Evolutionary conservation across 768 basidiomycete species (phyloP).

Genomic region (Auricularia heimuer): DNA sequence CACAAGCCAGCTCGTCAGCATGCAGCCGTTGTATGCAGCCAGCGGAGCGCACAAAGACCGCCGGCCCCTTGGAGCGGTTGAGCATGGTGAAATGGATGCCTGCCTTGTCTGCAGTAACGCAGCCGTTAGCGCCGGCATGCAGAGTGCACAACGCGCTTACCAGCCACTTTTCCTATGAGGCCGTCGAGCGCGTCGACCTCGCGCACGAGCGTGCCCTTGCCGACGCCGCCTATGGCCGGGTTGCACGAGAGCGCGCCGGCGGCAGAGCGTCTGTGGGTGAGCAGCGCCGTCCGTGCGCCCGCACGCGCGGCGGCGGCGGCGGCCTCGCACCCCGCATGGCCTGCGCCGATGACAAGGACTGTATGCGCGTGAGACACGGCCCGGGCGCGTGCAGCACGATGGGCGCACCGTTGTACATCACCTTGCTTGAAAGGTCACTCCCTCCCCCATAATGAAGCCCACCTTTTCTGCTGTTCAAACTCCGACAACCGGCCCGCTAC

Average conservation of each 20-base stretch:
- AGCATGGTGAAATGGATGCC: slow-evolving; percentile 84
- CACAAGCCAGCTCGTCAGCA: too few species aligned
- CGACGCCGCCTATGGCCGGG: slow-evolving; percentile 85
- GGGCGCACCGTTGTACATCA: background rate
- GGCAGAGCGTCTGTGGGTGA: slow-evolving; percentile 75
- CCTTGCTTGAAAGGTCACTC: background rate
- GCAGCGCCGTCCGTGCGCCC: slow-evolving; percentile 68
- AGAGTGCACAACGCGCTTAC: slow-evolving; percentile 28
- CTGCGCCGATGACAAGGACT: slow-evolving; percentile 86
- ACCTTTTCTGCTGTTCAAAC: too few species aligned
- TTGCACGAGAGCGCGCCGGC: slow-evolving; percentile 86
- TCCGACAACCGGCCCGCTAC: too few species aligned
- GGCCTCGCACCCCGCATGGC: slow-evolving; percentile 90
- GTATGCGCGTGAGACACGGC: background rate
- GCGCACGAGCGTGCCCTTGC: slow-evolving; percentile 84
- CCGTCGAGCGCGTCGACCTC: slow-evolving; percentile 90
- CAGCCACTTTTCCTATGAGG: slow-evolving; percentile 72
- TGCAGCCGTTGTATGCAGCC: too few species aligned
- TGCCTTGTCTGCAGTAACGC: slow-evolving; percentile 51
- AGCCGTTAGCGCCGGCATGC: background rate
- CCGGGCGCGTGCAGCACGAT: background rate
- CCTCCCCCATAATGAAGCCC: background rate
- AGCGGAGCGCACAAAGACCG: slow-evolving; percentile 64
- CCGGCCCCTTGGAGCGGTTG: slow-evolving; percentile 78
- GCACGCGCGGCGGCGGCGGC: slow-evolving; percentile 77